A percentile compares a stretch with the other conserved stretches of the same genome.
phyloP scores from a whole-genome alignment of 1,284 basidiomycete species.

The Fomitopsis pinicola region DNA sequence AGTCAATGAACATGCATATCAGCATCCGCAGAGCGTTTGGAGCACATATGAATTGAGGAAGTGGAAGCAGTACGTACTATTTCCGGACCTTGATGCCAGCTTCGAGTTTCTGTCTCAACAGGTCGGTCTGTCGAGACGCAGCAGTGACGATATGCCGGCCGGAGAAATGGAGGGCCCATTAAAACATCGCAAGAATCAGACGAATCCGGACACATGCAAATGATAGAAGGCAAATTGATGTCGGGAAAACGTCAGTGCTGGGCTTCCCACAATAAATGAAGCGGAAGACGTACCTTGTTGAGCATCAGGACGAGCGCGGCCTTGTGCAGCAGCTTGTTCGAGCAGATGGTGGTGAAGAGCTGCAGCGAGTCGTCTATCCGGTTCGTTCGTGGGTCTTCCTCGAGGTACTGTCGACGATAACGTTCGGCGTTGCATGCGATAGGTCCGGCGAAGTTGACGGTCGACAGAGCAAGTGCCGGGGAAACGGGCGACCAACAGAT shows the following conservation, averaged over 20 bases:
- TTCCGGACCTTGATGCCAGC: conserved; percentile 62
- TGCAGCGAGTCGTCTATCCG: conserved; percentile 77
- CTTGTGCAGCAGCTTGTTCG: conserved; percentile 67
- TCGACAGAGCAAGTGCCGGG: conserved; percentile 1
- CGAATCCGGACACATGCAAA: neutral
- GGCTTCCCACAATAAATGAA: neutral
- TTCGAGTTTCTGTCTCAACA: conserved; percentile 62
- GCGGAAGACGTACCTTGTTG: conserved; percentile 53
- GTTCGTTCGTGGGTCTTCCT: conserved; percentile 74
- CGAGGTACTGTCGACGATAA: conserved; percentile 53
- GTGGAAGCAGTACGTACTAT: conserved; percentile 47
- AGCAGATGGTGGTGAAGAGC: conserved; percentile 68
- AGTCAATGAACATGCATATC: neutral
- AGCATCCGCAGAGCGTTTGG: neutral
- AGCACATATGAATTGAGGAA: neutral
- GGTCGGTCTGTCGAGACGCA: conserved; percentile 46
- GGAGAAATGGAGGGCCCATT: neutral
- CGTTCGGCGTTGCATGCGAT: too few relatives aligned
- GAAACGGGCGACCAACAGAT: neutral
- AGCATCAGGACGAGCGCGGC: conserved; percentile 71
- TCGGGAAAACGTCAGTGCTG: neutral
- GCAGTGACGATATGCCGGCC: neutral
- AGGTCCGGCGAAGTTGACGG: too few relatives aligned
- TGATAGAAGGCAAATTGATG: neutral
- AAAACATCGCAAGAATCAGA: neutral